Evolutionary conservation across 495 filamentous ascomycete species (phyloP), one percentile per base, ranked within the genome.

Genomic region (Hyaloscypha finlandica): DNA sequence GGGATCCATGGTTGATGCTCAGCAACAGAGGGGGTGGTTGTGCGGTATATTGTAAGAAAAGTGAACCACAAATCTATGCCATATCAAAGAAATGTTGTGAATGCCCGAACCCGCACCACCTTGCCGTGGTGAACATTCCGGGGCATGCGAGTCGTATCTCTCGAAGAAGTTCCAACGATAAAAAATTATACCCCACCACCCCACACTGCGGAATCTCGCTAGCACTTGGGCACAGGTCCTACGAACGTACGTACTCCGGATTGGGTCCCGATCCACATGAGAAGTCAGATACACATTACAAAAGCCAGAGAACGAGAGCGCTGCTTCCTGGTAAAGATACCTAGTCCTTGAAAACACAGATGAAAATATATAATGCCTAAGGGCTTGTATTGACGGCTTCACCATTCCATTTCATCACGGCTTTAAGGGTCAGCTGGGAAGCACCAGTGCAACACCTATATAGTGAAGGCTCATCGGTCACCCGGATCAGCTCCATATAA

Each of bases 1-100:
- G 32, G 51, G 25, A 32, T 31, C 55, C 68, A 70, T 70, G 16
- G 54, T 63, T 29, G 42, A 53, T 8, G 31, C 35, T 63, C 29
- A 31, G 62, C 30, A 33, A 25, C 20, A 33, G n/a, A 56, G 30
- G 42, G 31, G 20, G 59, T 31, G n/a, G 54, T 30, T 31, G 30
- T 22, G 32, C 1, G 55, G n/a, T 37, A 31, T 37, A 33, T 6
- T 59, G 56, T 14, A 59, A 66, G 33, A 66, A 53, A 66, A 5
- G 8, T 5, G 42, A 66, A 51, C 4, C 19, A 25, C 8, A 59
- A 37, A 32, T 33, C 42, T 66, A 66, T 12, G 63, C 55, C 63
- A 66, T 66, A 25, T 48, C 63, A 48, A 66, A 59, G 25, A 59
- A 59, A 14, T 22, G 2, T 51, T 29, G 53, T 56, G 53, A 56